phyloP scores from a whole-genome alignment of 441 rosid species.

The Corymbia citriodora region DNA sequence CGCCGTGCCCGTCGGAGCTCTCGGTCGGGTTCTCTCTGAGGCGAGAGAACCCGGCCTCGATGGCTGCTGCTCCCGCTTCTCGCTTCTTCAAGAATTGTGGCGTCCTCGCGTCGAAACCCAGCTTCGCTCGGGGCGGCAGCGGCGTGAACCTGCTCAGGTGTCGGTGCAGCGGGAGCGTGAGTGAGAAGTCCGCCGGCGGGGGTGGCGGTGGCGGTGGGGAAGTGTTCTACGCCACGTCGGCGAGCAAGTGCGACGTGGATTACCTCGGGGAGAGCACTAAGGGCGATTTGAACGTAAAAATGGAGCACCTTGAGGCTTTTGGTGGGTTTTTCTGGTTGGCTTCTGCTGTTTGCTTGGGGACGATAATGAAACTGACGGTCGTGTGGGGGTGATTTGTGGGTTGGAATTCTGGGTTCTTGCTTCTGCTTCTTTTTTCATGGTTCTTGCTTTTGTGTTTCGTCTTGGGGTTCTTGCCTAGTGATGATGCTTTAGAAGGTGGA shows the following conservation, averaged over 20 bases:
- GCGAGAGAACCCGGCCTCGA: neutral
- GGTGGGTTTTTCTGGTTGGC: conserved; percentile 21
- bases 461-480: neutral
- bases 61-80: conserved; percentile 8
- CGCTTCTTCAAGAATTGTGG: conserved; percentile 8
- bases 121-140: conserved; percentile 16
- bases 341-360: neutral
- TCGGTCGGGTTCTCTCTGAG: neutral
- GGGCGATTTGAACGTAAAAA: conserved; percentile 87
- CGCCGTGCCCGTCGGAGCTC: neutral
- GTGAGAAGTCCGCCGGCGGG: conserved; percentile 4
- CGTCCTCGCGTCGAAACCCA: conserved; percentile 1
- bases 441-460: neutral
- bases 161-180: conserved; percentile 11
- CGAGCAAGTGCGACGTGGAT: conserved; percentile 62
- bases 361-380: neutral
- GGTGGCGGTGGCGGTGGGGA: conserved; percentile 28
- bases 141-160: neutral
- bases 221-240: conserved; percentile 64
- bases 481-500: neutral
- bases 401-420: neutral
- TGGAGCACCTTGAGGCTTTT: conserved; percentile 52
- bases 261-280: conserved; percentile 95
- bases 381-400: neutral
- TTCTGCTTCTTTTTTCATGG: neutral